Evolutionary conservation across 2,329 filamentous ascomycete genomes (phyloP).

Genomic region (Fusarium nelsonii): DNA sequence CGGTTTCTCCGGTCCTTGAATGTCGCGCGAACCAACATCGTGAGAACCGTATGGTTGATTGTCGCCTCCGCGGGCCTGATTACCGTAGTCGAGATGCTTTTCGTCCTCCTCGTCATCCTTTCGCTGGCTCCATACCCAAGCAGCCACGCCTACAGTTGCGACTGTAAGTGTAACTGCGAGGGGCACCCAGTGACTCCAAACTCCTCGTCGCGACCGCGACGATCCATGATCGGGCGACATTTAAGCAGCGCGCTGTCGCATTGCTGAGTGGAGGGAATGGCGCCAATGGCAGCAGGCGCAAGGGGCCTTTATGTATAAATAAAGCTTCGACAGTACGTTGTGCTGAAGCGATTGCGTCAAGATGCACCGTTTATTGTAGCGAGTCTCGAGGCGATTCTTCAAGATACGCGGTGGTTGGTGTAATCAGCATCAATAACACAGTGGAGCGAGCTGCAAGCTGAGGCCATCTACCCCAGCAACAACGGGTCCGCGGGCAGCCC

Average conservation of each 20-base stretch:
- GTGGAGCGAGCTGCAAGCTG: constrained; percentile 45
- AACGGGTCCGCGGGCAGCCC: constrained; percentile 39
- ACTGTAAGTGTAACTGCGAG: constrained; percentile 87
- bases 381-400: constrained; percentile 39
- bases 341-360: constrained; percentile 21
- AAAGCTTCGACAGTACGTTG: neutral
- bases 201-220: constrained; percentile 71
- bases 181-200: constrained; percentile 89
- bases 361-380: constrained; percentile 28
- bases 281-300: constrained; percentile 40
- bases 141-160: constrained; percentile 85
- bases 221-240: constrained; percentile 73
- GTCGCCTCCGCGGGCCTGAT: constrained; percentile 66
- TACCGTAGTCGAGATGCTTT: constrained; percentile 61
- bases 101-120: constrained; percentile 76
- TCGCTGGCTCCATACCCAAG: constrained; percentile 95
- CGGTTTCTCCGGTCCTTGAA: constrained; percentile 52
- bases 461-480: constrained; percentile 48
- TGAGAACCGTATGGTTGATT: constrained; percentile 62
- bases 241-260: constrained; percentile 54
- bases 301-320: constrained; percentile 29
- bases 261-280: constrained; percentile 47
- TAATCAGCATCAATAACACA: constrained; percentile 46
- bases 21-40: constrained; percentile 50
- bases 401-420: constrained; percentile 49